These are phyloP conservation scores for Claviceps sp. DNA, from an alignment of 2,329 filamentous ascomycete species.

Conservation along the genomic window DNA sequence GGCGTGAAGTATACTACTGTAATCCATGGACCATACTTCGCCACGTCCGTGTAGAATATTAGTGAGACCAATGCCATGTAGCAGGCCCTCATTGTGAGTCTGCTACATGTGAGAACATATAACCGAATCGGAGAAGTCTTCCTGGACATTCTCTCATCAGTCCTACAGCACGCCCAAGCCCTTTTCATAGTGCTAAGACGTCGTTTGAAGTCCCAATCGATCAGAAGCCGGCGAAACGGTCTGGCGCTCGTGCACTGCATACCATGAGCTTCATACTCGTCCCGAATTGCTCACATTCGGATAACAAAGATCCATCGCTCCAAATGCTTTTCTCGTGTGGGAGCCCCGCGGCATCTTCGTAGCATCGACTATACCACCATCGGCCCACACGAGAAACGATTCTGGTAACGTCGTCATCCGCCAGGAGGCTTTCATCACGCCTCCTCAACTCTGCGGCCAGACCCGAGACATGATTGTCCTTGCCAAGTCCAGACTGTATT, in stretches of 20 bases:
- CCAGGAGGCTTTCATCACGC: constrained; percentile 48
- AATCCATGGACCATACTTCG: too few species aligned
- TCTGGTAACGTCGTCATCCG: constrained; percentile 77
- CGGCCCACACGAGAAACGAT: constrained; percentile 85
- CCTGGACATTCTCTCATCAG: background rate
- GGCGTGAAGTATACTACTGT: too few species aligned
- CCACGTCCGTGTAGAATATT: too few species aligned
- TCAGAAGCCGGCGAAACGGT: constrained; percentile 36
- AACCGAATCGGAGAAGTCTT: background rate
- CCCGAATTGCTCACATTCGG: constrained; percentile 74
- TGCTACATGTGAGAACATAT: background rate
- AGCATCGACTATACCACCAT: constrained; percentile 95
- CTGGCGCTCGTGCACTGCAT: constrained; percentile 76
- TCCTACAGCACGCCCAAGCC: background rate
- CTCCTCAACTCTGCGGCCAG: constrained; percentile 55
- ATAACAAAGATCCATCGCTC: constrained; percentile 58
- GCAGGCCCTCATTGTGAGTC: too few species aligned
- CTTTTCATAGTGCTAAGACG: background rate
- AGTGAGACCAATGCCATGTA: too few species aligned
- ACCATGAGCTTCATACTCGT: constrained; percentile 86
- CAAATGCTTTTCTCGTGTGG: constrained; percentile 51
- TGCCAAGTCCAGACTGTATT: constrained; percentile 8
- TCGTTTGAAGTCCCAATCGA: background rate
- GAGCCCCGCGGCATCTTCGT: constrained; percentile 53
- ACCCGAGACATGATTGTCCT: constrained; percentile 34